These are phyloP conservation scores for Pseudonitzschia pungens DNA, from an alignment of 108 stramenopile genomes.

Conservation along the genomic window DNA sequence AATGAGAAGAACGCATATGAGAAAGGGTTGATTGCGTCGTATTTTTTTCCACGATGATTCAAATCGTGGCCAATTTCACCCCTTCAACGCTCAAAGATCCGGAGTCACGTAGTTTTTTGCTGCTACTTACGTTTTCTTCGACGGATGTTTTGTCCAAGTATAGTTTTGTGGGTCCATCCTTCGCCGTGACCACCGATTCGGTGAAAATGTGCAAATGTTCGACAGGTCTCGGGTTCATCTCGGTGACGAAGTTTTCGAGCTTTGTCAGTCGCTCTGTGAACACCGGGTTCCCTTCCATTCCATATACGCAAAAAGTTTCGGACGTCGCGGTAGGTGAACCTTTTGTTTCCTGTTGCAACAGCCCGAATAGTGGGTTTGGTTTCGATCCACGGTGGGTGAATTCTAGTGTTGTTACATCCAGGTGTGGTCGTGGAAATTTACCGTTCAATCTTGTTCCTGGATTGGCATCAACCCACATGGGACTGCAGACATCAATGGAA, in stretches of 20 bases:
- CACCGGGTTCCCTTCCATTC: constrained; percentile 50
- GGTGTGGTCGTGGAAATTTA: constrained; percentile 29
- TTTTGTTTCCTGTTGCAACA: constrained; percentile 14
- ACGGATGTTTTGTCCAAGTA: constrained; percentile 43
- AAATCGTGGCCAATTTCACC: constrained; percentile 27
- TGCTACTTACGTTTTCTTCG: constrained; percentile 31
- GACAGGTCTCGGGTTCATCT: constrained; percentile 39
- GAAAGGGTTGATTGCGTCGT: not conserved
- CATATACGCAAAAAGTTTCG: constrained; percentile 37
- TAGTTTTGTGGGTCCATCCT: constrained; percentile 40
- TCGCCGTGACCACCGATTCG: constrained; percentile 43
- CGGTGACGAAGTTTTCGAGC: constrained; percentile 32
- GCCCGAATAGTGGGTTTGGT: constrained; percentile 21
- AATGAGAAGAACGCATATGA: too few relatives aligned
- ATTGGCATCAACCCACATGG: constrained; percentile 16
- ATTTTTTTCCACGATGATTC: not conserved
- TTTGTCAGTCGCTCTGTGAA: constrained; percentile 42
- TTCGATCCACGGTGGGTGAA: constrained; percentile 15
- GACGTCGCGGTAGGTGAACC: constrained; percentile 10
- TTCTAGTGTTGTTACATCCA: constrained; percentile 25
- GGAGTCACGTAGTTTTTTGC: not conserved
- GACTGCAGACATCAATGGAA: constrained; percentile 34
- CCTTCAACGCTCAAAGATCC: constrained; percentile 32
- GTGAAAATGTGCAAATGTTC: constrained; percentile 49
- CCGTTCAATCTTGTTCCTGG: constrained; percentile 2